These are phyloP conservation scores for Mallotus nudiflorus DNA, from an alignment of 345 rosid genomes.

Conservation along the genomic window DNA sequence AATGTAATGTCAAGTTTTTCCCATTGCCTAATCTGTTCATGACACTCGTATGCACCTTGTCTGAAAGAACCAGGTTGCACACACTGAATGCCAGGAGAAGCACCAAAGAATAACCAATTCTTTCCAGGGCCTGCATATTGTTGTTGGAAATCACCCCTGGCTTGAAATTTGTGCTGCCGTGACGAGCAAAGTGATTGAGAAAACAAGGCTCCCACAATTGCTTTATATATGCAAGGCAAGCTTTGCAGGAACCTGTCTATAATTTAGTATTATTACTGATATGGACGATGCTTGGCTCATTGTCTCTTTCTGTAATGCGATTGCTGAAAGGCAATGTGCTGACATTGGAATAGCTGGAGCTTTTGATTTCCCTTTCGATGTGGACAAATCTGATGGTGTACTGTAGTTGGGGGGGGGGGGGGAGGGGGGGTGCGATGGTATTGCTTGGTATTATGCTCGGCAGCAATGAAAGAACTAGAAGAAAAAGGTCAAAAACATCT, in stretches of 20 bases:
- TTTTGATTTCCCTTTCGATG: neutral
- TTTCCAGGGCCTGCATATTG: neutral
- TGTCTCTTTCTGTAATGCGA: neutral
- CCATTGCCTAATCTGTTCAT: slow-evolving; percentile 46
- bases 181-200: neutral
- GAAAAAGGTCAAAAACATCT: neutral
- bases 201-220: no score
- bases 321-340: neutral
- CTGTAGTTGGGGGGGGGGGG: no score
- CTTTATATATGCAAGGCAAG: neutral
- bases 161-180: neutral
- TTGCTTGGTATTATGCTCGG: no score
- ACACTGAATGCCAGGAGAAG: slow-evolving; percentile 25
- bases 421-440: no score
- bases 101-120: neutral
- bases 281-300: neutral
- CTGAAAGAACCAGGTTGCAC: slow-evolving; percentile 21
- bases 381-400: neutral
- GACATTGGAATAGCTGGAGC: slow-evolving; percentile 6
- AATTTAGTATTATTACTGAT: no score
- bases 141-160: neutral
- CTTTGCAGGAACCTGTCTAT: neutral
- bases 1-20: slow-evolving; percentile 48
- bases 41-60: slow-evolving; percentile 34
- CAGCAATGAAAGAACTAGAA: no score